Base-by-base conservation (phyloP, 169 alveolate genomes). In the Cryptosporidium baileyi region DNA sequence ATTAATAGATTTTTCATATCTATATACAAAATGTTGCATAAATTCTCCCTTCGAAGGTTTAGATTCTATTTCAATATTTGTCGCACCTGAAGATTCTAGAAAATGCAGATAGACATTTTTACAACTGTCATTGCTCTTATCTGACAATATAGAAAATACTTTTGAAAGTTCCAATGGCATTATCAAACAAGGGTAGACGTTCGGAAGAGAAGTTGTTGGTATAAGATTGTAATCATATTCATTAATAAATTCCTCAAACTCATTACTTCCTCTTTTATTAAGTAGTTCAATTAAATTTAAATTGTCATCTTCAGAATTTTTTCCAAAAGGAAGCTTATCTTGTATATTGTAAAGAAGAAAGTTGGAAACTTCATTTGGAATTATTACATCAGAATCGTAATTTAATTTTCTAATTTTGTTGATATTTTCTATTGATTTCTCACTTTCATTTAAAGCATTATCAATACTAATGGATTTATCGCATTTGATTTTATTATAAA, bases 151-250 rank as follows among this genome's bases (percentile, higher is more conserved):
- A 9, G 62, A 22, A 30, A 65, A 65, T 19, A 65, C 54, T 28
- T 65, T 45, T n/a, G 15, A 15, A 19, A 22, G 34, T 26, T 65
- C 38, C 8, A 65, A 30, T 8, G 81, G 81, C 41, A 65, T 65
- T 19, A 65, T 65, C 1, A 65, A 32, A 22, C 81, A 65, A 19
- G 81, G 81, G 30, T 45, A 65, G 15, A 65, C 81, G 22, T 65
- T 65, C 9, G 60, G 45, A 54, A 65, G 61, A 4, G 81, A 49
- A 9, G 81, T 45, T n/a, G 81, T 65, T 51, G 81, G 81, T 15
- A 65, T 65, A 6, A 62, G 54, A 43, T 45, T 65, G n/a, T 28
- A 45, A 43, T 51, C 81, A 34, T 65, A 51, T 40, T 65, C 63
- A 22, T 65, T 65, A 28, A 65, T 49, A 36, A 45, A 65, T 22